A percentile compares a stretch with the other conserved stretches of the same genome.
Evolutionary conservation across 2,329 filamentous ascomycete species (phyloP).

Genomic region (Fonsecaea multimorphosa): DNA sequence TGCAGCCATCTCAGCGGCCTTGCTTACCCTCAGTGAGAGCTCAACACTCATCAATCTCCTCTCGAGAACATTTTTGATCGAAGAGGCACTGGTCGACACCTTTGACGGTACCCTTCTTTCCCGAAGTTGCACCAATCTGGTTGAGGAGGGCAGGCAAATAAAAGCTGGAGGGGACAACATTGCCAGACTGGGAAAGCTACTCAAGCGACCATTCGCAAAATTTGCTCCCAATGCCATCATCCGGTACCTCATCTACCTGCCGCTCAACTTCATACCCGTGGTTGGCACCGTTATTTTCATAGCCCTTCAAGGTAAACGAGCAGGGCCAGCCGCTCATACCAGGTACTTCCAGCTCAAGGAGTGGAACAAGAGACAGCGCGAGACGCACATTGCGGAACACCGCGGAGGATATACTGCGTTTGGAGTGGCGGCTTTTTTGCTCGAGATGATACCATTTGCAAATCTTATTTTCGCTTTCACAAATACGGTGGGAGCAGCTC

Average conservation of each 20-base stretch:
- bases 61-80: conserved; percentile 75
- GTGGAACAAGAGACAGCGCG: conserved; percentile 70
- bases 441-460: conserved; percentile 83
- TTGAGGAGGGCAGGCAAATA: conserved; percentile 76
- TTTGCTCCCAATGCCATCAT: conserved; percentile 67
- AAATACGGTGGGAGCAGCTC: conserved; percentile 86
- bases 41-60: conserved; percentile 58
- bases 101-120: conserved; percentile 76
- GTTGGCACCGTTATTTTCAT: conserved; percentile 85
- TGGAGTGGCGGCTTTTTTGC: conserved; percentile 78
- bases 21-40: conserved; percentile 66
- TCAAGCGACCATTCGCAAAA: conserved; percentile 61
- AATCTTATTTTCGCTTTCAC: conserved; percentile 89
- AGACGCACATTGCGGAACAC: conserved; percentile 72
- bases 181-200: conserved; percentile 62
- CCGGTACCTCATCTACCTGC: conserved; percentile 82
- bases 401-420: conserved; percentile 79
- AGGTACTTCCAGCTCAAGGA: conserved; percentile 92
- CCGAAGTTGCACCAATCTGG: conserved; percentile 64
- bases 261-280: conserved; percentile 90
- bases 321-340: conserved; percentile 61
- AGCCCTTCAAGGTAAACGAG: conserved; percentile 69
- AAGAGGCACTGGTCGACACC: conserved; percentile 82
- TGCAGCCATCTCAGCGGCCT: conserved; percentile 64
- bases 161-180: conserved; percentile 62